Conservation (phyloP, 768 basidiomycete genomes). For the Piloderma croceum region DNA sequence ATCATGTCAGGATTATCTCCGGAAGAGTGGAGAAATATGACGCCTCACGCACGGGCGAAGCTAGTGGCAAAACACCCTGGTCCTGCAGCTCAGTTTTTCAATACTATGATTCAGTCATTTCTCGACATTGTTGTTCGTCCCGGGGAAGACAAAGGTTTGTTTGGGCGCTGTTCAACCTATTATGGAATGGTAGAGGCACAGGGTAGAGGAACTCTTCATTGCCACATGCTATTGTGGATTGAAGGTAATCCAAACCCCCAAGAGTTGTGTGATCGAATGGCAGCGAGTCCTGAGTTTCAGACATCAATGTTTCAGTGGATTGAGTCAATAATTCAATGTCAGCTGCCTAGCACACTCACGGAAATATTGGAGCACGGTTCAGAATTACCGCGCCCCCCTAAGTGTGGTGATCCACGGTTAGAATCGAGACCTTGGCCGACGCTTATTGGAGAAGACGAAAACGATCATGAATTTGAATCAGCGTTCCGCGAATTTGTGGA, state of each 20-base stretch:
- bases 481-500: background rate
- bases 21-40: no score
- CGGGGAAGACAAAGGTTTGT: slow-evolving; percentile 20
- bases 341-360: background rate
- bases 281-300: background rate
- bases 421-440: no score
- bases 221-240: slow-evolving; percentile 28
- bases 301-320: background rate
- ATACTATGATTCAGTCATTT: slow-evolving; percentile 14
- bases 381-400: no score
- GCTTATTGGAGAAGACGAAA: no score
- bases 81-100: slow-evolving; percentile 20
- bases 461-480: background rate
- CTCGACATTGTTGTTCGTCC: slow-evolving; percentile 12
- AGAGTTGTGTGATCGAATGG: slow-evolving; percentile 4
- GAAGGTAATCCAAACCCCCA: slow-evolving; percentile 18
- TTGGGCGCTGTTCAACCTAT: slow-evolving; percentile 29
- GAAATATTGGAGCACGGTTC: background rate
- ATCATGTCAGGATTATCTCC: slow-evolving; percentile 16
- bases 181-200: slow-evolving; percentile 24
- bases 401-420: no score
- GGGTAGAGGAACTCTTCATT: slow-evolving; percentile 24
- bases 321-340: background rate
- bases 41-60: no score
- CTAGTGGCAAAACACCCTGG: slow-evolving; percentile 15